Evolutionary conservation across 2,329 filamentous ascomycete genomes (phyloP).

Genomic region (Pseudogymnoascus sp.): DNA sequence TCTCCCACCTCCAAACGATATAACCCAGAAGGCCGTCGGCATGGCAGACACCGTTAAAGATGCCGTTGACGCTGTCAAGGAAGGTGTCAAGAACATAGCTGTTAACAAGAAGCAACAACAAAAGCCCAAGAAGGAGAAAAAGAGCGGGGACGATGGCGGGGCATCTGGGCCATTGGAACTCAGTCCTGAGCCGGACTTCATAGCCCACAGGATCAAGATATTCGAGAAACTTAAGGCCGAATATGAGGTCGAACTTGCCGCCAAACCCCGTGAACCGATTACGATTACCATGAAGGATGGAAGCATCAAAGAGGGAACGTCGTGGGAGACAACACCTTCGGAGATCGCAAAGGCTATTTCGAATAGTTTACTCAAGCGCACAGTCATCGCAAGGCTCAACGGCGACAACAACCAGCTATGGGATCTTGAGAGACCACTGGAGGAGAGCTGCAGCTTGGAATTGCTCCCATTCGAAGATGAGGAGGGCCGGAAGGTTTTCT

Average conservation of each 20-base stretch:
- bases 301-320: slow-evolving; percentile 61
- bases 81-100: slow-evolving; percentile 52
- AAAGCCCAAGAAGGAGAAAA: slow-evolving; percentile 42
- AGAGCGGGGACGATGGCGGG: slow-evolving; percentile 34
- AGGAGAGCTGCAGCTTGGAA: slow-evolving; percentile 77
- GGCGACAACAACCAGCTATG: slow-evolving; percentile 64
- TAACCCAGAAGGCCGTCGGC: slow-evolving; percentile 15
- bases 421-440: slow-evolving; percentile 86
- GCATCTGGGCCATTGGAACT: slow-evolving; percentile 38
- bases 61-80: slow-evolving; percentile 40
- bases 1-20: neutral
- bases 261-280: slow-evolving; percentile 65
- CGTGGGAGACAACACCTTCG: slow-evolving; percentile 85
- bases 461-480: slow-evolving; percentile 70
- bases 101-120: slow-evolving; percentile 33
- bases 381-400: slow-evolving; percentile 77
- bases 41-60: slow-evolving; percentile 41
- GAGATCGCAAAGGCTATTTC: slow-evolving; percentile 70
- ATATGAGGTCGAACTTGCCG: slow-evolving; percentile 66
- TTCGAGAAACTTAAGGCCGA: slow-evolving; percentile 85
- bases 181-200: slow-evolving; percentile 59
- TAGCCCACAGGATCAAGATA: slow-evolving; percentile 73
- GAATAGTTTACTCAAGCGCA: slow-evolving; percentile 78
- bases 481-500: slow-evolving; percentile 84
- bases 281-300: slow-evolving; percentile 66